A percentile compares a stretch with the other conserved stretches of the same genome.
phyloP scores from a whole-genome alignment of 371 early-diverging fungal genomes.

The Mucor racemosus region DNA sequence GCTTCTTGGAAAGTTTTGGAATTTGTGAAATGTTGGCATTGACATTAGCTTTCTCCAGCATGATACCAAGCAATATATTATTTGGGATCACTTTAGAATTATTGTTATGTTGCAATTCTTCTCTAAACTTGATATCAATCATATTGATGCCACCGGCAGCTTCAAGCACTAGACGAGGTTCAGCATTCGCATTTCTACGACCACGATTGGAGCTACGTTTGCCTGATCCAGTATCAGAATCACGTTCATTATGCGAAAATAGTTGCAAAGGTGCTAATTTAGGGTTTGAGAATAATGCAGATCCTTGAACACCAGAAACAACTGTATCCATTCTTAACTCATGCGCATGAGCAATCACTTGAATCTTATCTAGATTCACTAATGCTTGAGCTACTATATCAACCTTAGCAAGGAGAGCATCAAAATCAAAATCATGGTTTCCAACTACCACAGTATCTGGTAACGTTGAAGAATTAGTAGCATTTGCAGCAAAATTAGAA shows the following conservation, averaged over 20 bases:
- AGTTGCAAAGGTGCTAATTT: conserved; percentile 37
- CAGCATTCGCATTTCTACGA: conserved; percentile 20
- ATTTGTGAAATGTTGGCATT: conserved; percentile 49
- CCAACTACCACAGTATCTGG: background rate
- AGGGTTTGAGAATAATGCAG: conserved; percentile 55
- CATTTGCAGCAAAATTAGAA: background rate
- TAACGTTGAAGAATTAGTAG: conserved; percentile 5
- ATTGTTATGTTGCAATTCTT: conserved; percentile 20
- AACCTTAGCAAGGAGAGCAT: conserved; percentile 33
- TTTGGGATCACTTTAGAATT: background rate
- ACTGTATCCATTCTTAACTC: conserved; percentile 45
- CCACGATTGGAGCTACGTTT: conserved; percentile 46
- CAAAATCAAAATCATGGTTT: conserved; percentile 25
- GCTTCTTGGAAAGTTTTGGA: conserved; percentile 31
- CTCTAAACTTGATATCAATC: conserved; percentile 42
- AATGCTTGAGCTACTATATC: conserved; percentile 52
- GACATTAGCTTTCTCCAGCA: conserved; percentile 41
- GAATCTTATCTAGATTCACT: conserved; percentile 40
- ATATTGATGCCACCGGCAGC: conserved; percentile 47
- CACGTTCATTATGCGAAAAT: conserved; percentile 32
- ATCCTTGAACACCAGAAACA: conserved; percentile 44
- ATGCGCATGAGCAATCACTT: conserved; percentile 51
- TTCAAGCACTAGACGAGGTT: conserved; percentile 48
- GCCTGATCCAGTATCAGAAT: conserved; percentile 56
- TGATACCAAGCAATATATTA: conserved; percentile 38